These are phyloP conservation scores for Wickerhamiella alocasiicola DNA, from an alignment of 805 yeast species.

Conservation along the genomic window DNA sequence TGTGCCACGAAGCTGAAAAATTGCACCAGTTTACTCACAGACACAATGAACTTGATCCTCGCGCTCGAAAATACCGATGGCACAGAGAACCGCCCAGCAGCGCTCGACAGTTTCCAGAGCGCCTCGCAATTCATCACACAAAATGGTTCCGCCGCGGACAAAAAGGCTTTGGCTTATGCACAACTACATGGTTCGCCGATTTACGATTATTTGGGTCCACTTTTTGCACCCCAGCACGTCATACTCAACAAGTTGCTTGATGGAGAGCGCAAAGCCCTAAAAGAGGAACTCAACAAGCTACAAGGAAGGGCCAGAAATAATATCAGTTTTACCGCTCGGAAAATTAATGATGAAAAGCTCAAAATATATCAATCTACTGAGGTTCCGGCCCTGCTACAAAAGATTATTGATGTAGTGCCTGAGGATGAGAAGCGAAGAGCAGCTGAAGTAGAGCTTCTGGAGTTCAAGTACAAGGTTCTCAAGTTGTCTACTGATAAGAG, in stretches of 20 bases:
- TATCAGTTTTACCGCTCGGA: constrained; percentile 15
- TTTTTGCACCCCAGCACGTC: constrained; percentile 21
- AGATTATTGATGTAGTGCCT: constrained; percentile 44
- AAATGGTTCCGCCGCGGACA: constrained; percentile 14
- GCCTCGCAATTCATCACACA: constrained; percentile 15
- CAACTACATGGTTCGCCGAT: constrained; percentile 26
- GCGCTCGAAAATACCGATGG: constrained; percentile 13
- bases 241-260: constrained; percentile 21
- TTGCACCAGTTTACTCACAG: constrained; percentile 17
- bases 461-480: constrained; percentile 43
- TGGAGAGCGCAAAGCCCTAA: constrained; percentile 21
- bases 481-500: constrained; percentile 36
- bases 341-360: constrained; percentile 28
- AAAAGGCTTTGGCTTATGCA: constrained; percentile 15
- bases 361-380: constrained; percentile 38
- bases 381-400: constrained; percentile 41
- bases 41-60: constrained; percentile 16
- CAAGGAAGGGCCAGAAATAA: constrained; percentile 21
- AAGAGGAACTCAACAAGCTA: constrained; percentile 18
- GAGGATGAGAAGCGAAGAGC: constrained; percentile 49
- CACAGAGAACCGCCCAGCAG: constrained; percentile 18
- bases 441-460: constrained; percentile 48
- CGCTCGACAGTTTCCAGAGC: constrained; percentile 18
- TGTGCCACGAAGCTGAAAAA: constrained; percentile 19
- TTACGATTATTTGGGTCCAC: constrained; percentile 22